phyloP scores from a whole-genome alignment of 352 stramenopile species.

The Elongisporangium undulatum region DNA sequence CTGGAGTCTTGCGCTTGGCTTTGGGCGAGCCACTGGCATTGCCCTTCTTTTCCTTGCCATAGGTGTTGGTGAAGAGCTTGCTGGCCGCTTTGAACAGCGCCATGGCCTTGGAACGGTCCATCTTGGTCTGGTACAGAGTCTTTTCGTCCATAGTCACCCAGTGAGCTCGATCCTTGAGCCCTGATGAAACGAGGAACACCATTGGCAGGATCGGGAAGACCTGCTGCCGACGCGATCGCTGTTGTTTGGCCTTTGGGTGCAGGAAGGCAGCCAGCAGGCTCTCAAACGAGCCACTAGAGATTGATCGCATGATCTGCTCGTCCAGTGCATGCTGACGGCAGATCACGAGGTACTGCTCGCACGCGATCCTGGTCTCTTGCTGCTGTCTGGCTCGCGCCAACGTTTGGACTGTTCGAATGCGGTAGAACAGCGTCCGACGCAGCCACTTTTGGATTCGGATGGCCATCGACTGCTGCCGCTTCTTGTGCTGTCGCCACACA shows the following conservation, averaged over 20 bases:
- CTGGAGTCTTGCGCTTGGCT: constrained; percentile 11
- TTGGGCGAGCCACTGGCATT: constrained; percentile 2
- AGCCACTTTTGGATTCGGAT: constrained; percentile 3
- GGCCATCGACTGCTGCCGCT: constrained; percentile 6
- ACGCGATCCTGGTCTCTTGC: not conserved
- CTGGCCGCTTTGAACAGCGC: constrained; percentile 39
- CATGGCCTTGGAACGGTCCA: constrained; percentile 50
- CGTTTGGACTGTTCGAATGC: not conserved
- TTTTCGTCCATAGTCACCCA: constrained; percentile 33
- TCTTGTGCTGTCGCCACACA: constrained; percentile 29
- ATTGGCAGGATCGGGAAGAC: constrained; percentile 42
- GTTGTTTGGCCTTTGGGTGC: not conserved
- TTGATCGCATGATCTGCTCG: not conserved
- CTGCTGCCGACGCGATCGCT: not conserved
- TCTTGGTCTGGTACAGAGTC: constrained; percentile 28
- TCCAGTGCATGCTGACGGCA: not conserved
- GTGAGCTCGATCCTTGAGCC: constrained; percentile 27
- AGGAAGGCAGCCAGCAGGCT: constrained; percentile 4
- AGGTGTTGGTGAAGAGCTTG: constrained; percentile 15
- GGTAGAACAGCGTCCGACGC: not conserved
- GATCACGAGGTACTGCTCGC: not conserved
- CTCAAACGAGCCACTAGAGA: constrained; percentile 2
- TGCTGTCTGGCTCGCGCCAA: not conserved
- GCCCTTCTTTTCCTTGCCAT: constrained; percentile 1
- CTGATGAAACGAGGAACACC: constrained; percentile 35